phyloP scores from a whole-genome alignment of 805 yeast genomes.

The Starmera amethionina region DNA sequence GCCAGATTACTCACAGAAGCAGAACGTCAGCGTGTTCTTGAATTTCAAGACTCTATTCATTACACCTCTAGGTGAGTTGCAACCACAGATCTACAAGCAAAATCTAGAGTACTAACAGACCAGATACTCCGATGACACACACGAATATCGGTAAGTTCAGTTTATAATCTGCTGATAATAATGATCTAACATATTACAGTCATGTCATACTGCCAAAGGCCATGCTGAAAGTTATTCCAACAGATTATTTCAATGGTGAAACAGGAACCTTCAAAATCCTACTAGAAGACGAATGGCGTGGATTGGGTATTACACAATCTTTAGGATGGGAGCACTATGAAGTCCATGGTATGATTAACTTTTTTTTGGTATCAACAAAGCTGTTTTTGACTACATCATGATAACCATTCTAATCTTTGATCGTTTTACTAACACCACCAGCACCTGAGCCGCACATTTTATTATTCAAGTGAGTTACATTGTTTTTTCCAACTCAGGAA shows the following conservation, averaged over 20 bases:
- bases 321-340: constrained; percentile 98
- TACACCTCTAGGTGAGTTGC: constrained; percentile 61
- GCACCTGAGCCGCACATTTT: constrained; percentile 98
- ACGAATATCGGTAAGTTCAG: constrained; percentile 55
- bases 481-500: background rate
- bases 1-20: constrained; percentile 70
- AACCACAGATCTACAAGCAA: background rate
- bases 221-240: constrained; percentile 88
- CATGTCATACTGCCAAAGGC: constrained; percentile 96
- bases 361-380: background rate
- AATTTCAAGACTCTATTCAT: constrained; percentile 89
- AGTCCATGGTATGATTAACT: constrained; percentile 46
- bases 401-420: background rate
- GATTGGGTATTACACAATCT: constrained; percentile 93
- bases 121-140: constrained; percentile 82
- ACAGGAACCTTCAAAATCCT: constrained; percentile 89
- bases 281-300: constrained; percentile 97
- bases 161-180: background rate
- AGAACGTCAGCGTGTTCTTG: constrained; percentile 79
- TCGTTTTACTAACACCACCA: constrained; percentile 11
- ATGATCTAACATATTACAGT: constrained; percentile 23
- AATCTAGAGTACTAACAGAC: background rate
- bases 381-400: background rate
- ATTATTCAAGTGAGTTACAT: constrained; percentile 50
- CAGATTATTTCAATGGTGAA: constrained; percentile 86